Evolutionary conservation across 495 filamentous ascomycete species (phyloP).

Genomic region (Letharia columbiana): DNA sequence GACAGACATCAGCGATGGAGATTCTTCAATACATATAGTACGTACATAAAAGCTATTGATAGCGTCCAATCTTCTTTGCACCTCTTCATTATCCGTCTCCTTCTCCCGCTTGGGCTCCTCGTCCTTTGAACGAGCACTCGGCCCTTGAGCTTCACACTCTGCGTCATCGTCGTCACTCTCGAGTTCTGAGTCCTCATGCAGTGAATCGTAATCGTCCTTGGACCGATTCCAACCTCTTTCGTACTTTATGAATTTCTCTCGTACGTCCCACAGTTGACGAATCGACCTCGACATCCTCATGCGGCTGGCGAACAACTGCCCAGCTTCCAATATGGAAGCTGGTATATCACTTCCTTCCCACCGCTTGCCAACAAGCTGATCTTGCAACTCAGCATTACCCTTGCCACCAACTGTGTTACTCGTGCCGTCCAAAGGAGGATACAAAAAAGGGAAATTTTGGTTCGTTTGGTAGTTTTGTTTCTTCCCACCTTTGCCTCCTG

Average conservation of each 20-base stretch:
- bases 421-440: slow-evolving; percentile 75
- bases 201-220: slow-evolving; percentile 30
- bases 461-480: slow-evolving; percentile 99
- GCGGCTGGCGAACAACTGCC: slow-evolving; percentile 77
- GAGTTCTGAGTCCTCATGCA: slow-evolving; percentile 29
- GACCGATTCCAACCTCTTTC: slow-evolving; percentile 70
- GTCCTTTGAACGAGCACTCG: slow-evolving; percentile 26
- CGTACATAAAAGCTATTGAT: slow-evolving; percentile 83
- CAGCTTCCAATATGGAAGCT: slow-evolving; percentile 89
- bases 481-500: slow-evolving; percentile 87
- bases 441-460: slow-evolving; percentile 96
- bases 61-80: slow-evolving; percentile 58
- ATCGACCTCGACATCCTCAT: slow-evolving; percentile 86
- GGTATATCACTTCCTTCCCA: slow-evolving; percentile 92
- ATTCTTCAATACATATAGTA: slow-evolving; percentile 19
- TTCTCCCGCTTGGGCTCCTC: slow-evolving; percentile 35
- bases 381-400: slow-evolving; percentile 65
- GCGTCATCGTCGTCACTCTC: slow-evolving; percentile 26
- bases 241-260: slow-evolving; percentile 81
- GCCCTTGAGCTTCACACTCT: slow-evolving; percentile 26
- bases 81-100: slow-evolving; percentile 48
- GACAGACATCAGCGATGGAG: slow-evolving; percentile 23
- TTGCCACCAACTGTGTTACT: slow-evolving; percentile 84
- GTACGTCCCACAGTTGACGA: slow-evolving; percentile 88
- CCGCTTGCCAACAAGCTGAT: slow-evolving; percentile 62